Evolutionary conservation across 2,329 filamentous ascomycete genomes (phyloP), one percentile per base, ranked within the genome.

Genomic region (Immersiporthe knoxdaviesiana): DNA sequence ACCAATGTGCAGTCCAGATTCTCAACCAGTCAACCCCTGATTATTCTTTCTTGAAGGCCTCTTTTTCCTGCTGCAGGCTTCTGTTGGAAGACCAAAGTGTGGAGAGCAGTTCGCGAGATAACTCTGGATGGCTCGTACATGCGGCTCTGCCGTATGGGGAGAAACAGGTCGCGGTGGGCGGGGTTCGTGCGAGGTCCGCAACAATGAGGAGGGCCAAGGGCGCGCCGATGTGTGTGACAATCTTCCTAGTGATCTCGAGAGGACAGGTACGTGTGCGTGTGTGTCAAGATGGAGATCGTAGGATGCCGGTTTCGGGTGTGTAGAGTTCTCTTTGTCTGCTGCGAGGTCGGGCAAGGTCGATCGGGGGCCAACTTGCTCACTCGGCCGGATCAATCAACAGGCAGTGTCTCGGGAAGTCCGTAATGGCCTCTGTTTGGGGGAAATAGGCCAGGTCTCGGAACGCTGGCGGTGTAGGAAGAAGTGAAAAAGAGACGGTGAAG

Each of bases 401-500:
- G 27, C 30, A 35, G 27, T 37, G 16, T 21, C 56, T 3, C 30
- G 56, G 14, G 35, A 8, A 3, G 12, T 8, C 35, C 18, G 18
- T 21, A 35, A 37, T 16, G 56, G n/a, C 37, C 30, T 59, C 56
- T 35, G 16, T 0, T 37, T n/a, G 6, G 32, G 12, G 16, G 5
- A 14, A 21, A 30, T 27, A 37, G 16, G 32, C 56, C 16, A 35
- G 14, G 32, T 37, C 16, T 21, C 56, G 32, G 32, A 32, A 21
- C 2, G 16, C 56, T n/a, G 56, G 56, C 56, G 56, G 30, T 59
- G 56, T 59, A 30, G 52, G 16, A 14, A 56, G 52, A 18, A 30
- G 27, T 6, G 32, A 59, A 21, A 59, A 39, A 35, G 56, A 59
- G 32, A 59, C 56, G 56, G 56, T 59, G 56, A 59, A 37, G 56